These are phyloP conservation scores for Fusarium illudens DNA, from an alignment of 2,329 filamentous ascomycete species.

Conservation along the genomic window DNA sequence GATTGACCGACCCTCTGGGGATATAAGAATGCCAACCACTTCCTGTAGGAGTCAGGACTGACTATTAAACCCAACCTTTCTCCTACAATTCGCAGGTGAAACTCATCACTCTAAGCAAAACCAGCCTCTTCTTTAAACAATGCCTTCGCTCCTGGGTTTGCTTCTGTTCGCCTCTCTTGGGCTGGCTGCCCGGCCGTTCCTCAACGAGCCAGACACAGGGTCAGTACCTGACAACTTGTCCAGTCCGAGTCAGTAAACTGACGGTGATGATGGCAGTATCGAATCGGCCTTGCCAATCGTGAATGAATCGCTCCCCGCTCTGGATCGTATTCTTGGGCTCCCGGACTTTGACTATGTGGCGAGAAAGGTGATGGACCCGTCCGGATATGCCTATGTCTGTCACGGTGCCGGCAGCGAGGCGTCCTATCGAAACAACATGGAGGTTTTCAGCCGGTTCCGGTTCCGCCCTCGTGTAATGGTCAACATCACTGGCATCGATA, in stretches of 20 bases:
- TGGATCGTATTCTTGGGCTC: not conserved
- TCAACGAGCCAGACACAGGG: not conserved
- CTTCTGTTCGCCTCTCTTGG: not conserved
- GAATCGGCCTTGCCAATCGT: not conserved
- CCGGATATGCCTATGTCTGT: not conserved
- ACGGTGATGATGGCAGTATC: not conserved
- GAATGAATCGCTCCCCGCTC: not conserved
- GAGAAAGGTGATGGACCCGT: not conserved
- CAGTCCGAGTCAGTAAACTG: not conserved
- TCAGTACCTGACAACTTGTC: not conserved
- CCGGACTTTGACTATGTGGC: not conserved
- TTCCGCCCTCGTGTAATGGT: not conserved
- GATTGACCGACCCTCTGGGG: not conserved
- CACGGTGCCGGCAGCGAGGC: not conserved
- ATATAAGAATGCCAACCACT: not conserved
- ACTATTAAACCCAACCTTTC: not conserved
- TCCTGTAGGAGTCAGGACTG: not conserved
- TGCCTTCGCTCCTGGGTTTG: not conserved
- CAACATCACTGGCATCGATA: not conserved
- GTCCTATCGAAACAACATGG: not conserved
- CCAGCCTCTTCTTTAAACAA: not conserved
- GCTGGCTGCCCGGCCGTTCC: not conserved
- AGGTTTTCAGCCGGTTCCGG: not conserved
- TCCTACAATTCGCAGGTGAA: not conserved
- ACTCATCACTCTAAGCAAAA: not conserved